phyloP scores from a whole-genome alignment of 2,329 filamentous ascomycete genomes.

The Bipolaris sorokiniana region DNA sequence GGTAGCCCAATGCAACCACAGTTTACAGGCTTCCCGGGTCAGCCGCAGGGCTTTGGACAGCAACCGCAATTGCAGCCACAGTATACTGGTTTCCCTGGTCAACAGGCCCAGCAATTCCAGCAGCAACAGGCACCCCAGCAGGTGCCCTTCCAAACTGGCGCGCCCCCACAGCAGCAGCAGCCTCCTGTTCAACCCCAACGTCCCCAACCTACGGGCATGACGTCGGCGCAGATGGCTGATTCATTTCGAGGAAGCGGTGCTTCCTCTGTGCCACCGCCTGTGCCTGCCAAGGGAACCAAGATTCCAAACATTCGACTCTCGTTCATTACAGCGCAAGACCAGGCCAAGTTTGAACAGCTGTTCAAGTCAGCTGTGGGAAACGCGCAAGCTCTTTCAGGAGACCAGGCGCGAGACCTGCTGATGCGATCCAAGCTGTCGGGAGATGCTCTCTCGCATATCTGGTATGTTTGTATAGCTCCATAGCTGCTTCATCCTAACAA shows the following conservation, averaged over 20 bases:
- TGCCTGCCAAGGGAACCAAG: constrained; percentile 72
- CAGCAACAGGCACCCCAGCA: constrained; percentile 62
- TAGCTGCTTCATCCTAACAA: constrained; percentile 22
- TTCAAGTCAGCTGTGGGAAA: constrained; percentile 95
- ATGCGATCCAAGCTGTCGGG: constrained; percentile 87
- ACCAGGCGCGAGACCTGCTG: constrained; percentile 89
- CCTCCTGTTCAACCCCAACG: constrained; percentile 54
- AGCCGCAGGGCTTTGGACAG: constrained; percentile 55
- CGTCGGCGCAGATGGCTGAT: constrained; percentile 68
- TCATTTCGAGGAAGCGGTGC: constrained; percentile 58
- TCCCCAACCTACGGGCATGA: constrained; percentile 65
- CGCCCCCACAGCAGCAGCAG: constrained; percentile 65
- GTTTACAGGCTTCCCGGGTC: constrained; percentile 57
- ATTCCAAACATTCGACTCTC: constrained; percentile 94
- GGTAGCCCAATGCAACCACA: constrained; percentile 58
- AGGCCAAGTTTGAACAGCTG: constrained; percentile 94
- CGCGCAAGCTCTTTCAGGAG: constrained; percentile 82
- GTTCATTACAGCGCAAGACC: constrained; percentile 93
- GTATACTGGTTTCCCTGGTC: constrained; percentile 57
- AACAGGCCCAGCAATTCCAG: constrained; percentile 52
- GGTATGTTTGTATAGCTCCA: constrained; percentile 60
- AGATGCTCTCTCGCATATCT: constrained; percentile 88
- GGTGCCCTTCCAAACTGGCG: constrained; percentile 48
- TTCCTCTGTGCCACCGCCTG: constrained; percentile 60
- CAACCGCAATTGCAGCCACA: constrained; percentile 52